Conservation (phyloP, 345 rosid species). For the Populus davidiana region DNA sequence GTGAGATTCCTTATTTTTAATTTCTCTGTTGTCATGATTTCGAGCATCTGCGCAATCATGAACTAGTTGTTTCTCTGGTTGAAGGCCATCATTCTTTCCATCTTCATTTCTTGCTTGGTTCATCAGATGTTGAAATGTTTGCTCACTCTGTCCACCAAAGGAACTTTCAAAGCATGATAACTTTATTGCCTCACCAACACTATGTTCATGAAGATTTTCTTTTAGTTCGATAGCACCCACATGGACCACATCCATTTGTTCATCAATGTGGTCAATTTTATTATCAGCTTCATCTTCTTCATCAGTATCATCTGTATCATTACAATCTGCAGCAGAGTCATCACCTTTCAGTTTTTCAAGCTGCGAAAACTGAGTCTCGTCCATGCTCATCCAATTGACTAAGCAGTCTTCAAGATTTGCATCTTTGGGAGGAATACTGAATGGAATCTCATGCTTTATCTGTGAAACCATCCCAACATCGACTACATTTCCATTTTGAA, state of each 20-base stretch:
- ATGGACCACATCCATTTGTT: background rate
- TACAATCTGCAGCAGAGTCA: slow-evolving; percentile 23
- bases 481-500: slow-evolving; percentile 16
- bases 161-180: slow-evolving; percentile 10
- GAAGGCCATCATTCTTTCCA: background rate
- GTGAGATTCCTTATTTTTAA: slow-evolving; percentile 1
- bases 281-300: slow-evolving; percentile 32
- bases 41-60: background rate
- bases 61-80: slow-evolving; percentile 12
- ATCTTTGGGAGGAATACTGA: background rate
- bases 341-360: slow-evolving; percentile 25
- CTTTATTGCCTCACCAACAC: slow-evolving; percentile 1
- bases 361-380: slow-evolving; percentile 28
- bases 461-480: slow-evolving; percentile 20
- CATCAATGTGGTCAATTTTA: slow-evolving; percentile 11
- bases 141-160: slow-evolving; percentile 5
- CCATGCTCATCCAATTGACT: slow-evolving; percentile 48
- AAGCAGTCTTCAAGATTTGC: slow-evolving; percentile 17
- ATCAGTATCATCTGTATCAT: slow-evolving; percentile 34
- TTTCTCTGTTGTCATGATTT: slow-evolving; percentile 13
- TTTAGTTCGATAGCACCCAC: slow-evolving; percentile 4
- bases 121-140: background rate
- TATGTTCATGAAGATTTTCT: slow-evolving; percentile 11
- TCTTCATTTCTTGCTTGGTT: slow-evolving; percentile 13
- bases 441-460: slow-evolving; percentile 7